Conservation (phyloP, 306 rosid genomes). For the Casuarina equisetifolia region DNA sequence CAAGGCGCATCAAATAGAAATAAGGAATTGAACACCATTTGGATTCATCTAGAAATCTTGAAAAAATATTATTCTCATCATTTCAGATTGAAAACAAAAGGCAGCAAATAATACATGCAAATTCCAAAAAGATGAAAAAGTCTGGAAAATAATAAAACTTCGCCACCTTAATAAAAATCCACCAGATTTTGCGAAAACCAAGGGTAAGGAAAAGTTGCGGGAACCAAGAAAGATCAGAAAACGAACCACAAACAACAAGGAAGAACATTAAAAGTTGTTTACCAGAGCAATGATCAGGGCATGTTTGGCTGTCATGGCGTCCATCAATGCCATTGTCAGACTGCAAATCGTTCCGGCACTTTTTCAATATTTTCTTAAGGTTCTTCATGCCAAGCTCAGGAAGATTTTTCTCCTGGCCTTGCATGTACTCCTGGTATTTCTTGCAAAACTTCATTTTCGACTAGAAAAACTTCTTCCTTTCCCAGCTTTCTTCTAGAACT, state of each 20-base stretch:
- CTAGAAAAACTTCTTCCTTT: background rate
- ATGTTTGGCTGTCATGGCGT: constrained; percentile 31
- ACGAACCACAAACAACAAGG: background rate
- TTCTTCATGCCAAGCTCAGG: constrained; percentile 86
- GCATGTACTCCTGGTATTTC: constrained; percentile 80
- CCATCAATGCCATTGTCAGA: constrained; percentile 34
- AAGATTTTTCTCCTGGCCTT: constrained; percentile 65
- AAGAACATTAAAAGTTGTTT: background rate
- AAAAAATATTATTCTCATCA: background rate
- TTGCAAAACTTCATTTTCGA: constrained; percentile 90
- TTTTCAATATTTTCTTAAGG: constrained; percentile 85
- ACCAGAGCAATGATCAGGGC: constrained; percentile 81
- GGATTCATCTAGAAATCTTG: background rate
- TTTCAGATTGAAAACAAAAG: background rate
- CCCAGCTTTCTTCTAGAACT: background rate
- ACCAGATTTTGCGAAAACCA: background rate
- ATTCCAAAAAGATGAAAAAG: background rate
- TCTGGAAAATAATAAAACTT: background rate
- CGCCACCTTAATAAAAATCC: background rate
- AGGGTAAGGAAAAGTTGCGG: background rate
- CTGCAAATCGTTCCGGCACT: constrained; percentile 49
- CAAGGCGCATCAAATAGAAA: background rate
- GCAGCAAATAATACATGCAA: background rate
- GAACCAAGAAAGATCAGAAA: background rate
- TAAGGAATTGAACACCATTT: background rate